phyloP scores from a whole-genome alignment of 331 rosid genomes.

The Acacia pycnantha region DNA sequence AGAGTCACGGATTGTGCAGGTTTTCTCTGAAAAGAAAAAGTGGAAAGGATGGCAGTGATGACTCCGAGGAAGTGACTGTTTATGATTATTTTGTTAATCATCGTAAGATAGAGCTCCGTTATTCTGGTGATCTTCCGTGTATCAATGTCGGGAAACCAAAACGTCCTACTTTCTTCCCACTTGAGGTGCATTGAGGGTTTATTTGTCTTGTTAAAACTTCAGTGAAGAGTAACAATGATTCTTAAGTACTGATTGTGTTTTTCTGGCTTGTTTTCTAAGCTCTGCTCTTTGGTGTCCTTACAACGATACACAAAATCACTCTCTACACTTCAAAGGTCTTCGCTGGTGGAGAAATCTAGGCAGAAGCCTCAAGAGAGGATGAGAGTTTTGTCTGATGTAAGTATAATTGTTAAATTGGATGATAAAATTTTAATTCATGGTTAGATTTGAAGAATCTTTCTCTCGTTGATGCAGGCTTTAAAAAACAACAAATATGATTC shows the following conservation, averaged over 20 bases:
- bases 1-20: slow-evolving; percentile 32
- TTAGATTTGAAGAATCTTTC: neutral
- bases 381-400: slow-evolving; percentile 64
- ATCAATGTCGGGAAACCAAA: slow-evolving; percentile 94
- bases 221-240: neutral
- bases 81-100: slow-evolving; percentile 73
- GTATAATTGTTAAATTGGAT: slow-evolving; percentile 14
- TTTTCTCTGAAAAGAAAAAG: slow-evolving; percentile 59
- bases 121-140: slow-evolving; percentile 76
- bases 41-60: slow-evolving; percentile 42
- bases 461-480: slow-evolving; percentile 53
- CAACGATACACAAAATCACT: slow-evolving; percentile 86
- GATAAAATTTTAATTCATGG: neutral
- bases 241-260: neutral
- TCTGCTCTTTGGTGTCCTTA: slow-evolving; percentile 73
- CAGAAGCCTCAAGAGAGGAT: slow-evolving; percentile 92
- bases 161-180: slow-evolving; percentile 79
- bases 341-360: slow-evolving; percentile 86
- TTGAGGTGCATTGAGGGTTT: slow-evolving; percentile 59
- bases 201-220: neutral
- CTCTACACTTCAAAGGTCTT: slow-evolving; percentile 74
- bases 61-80: slow-evolving; percentile 59
- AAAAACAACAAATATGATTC: slow-evolving; percentile 63
- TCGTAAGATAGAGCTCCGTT: slow-evolving; percentile 55
- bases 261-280: slow-evolving; percentile 37